These are phyloP conservation scores for Gloeophyllum trabeum DNA, from an alignment of 768 basidiomycete species.

Conservation along the genomic window DNA sequence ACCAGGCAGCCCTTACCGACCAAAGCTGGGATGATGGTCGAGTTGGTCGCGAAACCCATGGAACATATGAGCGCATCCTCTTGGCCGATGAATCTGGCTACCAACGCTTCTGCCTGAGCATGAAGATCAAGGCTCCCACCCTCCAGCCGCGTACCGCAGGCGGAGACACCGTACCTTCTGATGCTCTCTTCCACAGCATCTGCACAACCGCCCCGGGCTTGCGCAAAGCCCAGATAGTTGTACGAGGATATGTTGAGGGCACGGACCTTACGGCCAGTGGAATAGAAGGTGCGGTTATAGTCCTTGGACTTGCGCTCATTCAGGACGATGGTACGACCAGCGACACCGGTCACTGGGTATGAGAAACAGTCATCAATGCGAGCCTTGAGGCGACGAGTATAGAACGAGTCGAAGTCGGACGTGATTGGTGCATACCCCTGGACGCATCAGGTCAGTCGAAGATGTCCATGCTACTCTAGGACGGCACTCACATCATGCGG, in stretches of 20 bases:
- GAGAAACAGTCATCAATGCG: slow-evolving; percentile 96
- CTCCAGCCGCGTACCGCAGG: slow-evolving; percentile 70
- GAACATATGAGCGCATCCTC: slow-evolving; percentile 87
- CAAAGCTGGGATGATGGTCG: slow-evolving; percentile 85
- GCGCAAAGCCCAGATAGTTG: slow-evolving; percentile 98
- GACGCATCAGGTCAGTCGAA: slow-evolving; percentile 2
- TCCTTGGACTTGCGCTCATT: slow-evolving; percentile 79
- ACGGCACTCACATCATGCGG: slow-evolving; percentile 65
- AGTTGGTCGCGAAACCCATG: slow-evolving; percentile 97
- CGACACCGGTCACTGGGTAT: slow-evolving; percentile 87
- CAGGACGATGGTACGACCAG: slow-evolving; percentile 83
- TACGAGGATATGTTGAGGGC: slow-evolving; percentile 96
- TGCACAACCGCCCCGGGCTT: slow-evolving; percentile 85
- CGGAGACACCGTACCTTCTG: slow-evolving; percentile 68
- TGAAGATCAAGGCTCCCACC: slow-evolving; percentile 86
- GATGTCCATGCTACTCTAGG: slow-evolving; percentile 4
- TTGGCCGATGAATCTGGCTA: slow-evolving; percentile 81
- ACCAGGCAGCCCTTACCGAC: slow-evolving; percentile 87
- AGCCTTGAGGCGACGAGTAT: slow-evolving; percentile 88
- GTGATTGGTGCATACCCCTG: slow-evolving; percentile 95
- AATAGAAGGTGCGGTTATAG: slow-evolving; percentile 66
- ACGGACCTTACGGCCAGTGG: slow-evolving; percentile 74
- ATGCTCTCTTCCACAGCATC: slow-evolving; percentile 87
- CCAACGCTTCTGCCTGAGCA: slow-evolving; percentile 67
- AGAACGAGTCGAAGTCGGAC: slow-evolving; percentile 98